Evolutionary conservation across 805 yeast genomes (phyloP).

Genomic region (Saccharomycopsis fermentans): DNA sequence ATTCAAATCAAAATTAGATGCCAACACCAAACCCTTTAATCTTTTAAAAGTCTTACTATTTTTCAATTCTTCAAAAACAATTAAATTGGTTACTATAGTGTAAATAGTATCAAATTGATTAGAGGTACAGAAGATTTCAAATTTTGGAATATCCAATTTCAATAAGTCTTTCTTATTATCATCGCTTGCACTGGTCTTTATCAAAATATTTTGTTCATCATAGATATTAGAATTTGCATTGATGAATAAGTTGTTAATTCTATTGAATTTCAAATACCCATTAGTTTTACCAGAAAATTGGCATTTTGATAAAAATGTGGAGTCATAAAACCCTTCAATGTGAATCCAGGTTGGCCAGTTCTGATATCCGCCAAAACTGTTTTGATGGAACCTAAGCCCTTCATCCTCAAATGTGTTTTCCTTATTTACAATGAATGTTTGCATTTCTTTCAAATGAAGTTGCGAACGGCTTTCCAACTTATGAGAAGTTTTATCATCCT

Average conservation of each 20-base stretch:
- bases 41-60: conserved; percentile 34
- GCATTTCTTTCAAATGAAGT: conserved; percentile 44
- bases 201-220: not conserved
- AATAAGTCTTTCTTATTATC: conserved; percentile 24
- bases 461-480: conserved; percentile 50
- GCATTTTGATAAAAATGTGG: conserved; percentile 32
- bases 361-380: conserved; percentile 24
- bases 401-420: conserved; percentile 27
- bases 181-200: conserved; percentile 16
- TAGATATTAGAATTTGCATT: conserved; percentile 16
- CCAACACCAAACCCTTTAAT: conserved; percentile 41
- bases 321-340: conserved; percentile 48
- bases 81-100: conserved; percentile 37
- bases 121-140: conserved; percentile 45
- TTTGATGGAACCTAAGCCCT: conserved; percentile 25
- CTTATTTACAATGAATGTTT: conserved; percentile 40
- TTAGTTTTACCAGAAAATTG: conserved; percentile 44
- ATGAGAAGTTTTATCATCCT: conserved; percentile 27
- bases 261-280: conserved; percentile 36
- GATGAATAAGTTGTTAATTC: conserved; percentile 43
- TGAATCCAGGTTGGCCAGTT: conserved; percentile 66
- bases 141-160: conserved; percentile 33
- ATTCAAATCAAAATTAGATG: conserved; percentile 32
- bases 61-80: conserved; percentile 27
- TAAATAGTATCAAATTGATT: conserved; percentile 46